phyloP scores from a whole-genome alignment of 176 grass and related monocot genomes.

The Poa pratensis region DNA sequence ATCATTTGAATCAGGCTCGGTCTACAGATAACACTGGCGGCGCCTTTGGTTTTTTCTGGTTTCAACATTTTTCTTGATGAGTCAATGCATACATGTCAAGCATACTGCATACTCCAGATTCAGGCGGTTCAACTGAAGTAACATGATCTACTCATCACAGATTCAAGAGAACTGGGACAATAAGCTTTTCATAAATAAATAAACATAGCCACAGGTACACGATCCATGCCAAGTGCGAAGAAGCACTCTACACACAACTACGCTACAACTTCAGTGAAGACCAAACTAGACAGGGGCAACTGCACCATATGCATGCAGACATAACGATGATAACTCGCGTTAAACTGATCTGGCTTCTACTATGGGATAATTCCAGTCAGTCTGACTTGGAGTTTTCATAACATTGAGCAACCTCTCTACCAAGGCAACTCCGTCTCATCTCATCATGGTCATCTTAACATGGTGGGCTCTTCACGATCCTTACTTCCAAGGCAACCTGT shows the following conservation, averaged over 20 bases:
- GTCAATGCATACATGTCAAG: too few species aligned
- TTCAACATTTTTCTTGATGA: too few species aligned
- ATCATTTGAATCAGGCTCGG: too few species aligned
- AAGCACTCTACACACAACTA: neutral
- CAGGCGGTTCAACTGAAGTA: too few species aligned
- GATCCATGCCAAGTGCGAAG: neutral
- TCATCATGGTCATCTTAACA: neutral
- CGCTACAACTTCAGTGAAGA: neutral
- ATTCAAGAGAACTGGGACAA: neutral
- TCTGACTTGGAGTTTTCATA: neutral
- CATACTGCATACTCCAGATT: too few species aligned
- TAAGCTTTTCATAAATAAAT: neutral
- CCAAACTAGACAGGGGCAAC: neutral
- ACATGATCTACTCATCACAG: too few species aligned
- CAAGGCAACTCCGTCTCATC: constrained; percentile 10
- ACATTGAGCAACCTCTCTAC: constrained; percentile 16
- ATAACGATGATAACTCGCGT: constrained; percentile 11
- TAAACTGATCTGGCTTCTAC: constrained; percentile 34
- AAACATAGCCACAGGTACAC: neutral
- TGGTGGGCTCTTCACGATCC: neutral
- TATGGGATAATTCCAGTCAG: constrained; percentile 24
- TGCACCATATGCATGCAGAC: constrained; percentile 15
- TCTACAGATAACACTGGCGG: too few species aligned
- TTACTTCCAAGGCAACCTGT: constrained; percentile 36
- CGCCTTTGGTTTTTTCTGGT: too few species aligned